phyloP scores from a whole-genome alignment of 2,329 filamentous ascomycete species.

The Ascocoryne sarcoides region DNA sequence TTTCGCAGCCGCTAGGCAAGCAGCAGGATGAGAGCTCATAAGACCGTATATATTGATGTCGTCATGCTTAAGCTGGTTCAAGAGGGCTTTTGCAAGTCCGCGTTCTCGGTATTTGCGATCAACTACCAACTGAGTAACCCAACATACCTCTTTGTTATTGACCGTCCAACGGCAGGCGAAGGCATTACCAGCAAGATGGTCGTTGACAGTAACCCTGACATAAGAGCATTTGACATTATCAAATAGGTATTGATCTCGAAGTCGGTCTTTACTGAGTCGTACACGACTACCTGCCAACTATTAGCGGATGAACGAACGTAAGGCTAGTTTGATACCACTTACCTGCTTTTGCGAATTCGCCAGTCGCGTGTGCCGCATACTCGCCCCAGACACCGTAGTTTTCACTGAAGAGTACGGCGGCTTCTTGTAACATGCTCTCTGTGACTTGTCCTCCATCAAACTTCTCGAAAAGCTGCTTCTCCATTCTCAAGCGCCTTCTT shows the following conservation, averaged over 20 bases:
- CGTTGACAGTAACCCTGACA: constrained; percentile 28
- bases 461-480: neutral
- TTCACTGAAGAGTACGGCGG: constrained; percentile 8
- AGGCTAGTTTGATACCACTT: constrained; percentile 7
- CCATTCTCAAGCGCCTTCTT: neutral
- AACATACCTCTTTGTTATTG: constrained; percentile 29
- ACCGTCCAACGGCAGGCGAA: constrained; percentile 31
- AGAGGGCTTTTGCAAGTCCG: constrained; percentile 29
- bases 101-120: constrained; percentile 27
- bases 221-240: constrained; percentile 23
- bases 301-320: constrained; percentile 27
- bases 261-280: constrained; percentile 24
- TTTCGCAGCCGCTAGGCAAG: constrained; percentile 28
- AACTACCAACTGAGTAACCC: constrained; percentile 36
- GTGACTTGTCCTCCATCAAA: constrained; percentile 1
- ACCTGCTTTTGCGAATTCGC: constrained; percentile 3
- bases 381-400: constrained; percentile 14
- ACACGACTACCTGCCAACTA: constrained; percentile 24
- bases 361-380: constrained; percentile 5
- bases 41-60: constrained; percentile 31
- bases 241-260: constrained; percentile 30
- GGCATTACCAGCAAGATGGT: constrained; percentile 28
- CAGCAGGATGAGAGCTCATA: constrained; percentile 34
- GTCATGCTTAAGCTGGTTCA: constrained; percentile 26
- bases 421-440: constrained; percentile 5